Conservation (phyloP, 441 rosid species). For the Viola pubescens region DNA sequence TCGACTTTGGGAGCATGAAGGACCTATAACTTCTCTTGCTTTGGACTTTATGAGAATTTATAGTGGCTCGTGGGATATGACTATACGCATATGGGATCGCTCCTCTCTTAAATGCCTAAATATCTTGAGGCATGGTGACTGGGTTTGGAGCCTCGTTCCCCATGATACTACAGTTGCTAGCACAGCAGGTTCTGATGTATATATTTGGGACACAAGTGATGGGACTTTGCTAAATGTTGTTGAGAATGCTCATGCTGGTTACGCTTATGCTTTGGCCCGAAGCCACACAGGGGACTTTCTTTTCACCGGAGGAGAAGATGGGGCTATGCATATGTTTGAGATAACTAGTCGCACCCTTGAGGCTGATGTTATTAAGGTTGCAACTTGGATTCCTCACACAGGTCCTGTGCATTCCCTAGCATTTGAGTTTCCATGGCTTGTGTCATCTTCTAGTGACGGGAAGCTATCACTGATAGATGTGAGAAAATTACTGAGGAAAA, state of each 20-base stretch:
- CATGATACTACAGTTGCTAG: slow-evolving; percentile 54
- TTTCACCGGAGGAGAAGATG: slow-evolving; percentile 92
- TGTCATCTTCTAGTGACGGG: slow-evolving; percentile 81
- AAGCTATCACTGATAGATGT: slow-evolving; percentile 72
- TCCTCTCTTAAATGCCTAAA: slow-evolving; percentile 52
- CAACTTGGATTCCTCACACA: slow-evolving; percentile 79
- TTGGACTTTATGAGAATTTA: slow-evolving; percentile 55
- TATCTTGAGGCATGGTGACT: slow-evolving; percentile 74
- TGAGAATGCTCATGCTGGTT: slow-evolving; percentile 54
- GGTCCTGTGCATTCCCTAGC: slow-evolving; percentile 77
- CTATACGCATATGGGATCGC: slow-evolving; percentile 81
- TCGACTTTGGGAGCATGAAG: slow-evolving; percentile 84
- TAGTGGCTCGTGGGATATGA: slow-evolving; percentile 96
- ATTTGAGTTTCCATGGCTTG: slow-evolving; percentile 97
- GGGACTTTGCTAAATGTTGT: slow-evolving; percentile 52
- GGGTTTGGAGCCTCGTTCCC: slow-evolving; percentile 82
- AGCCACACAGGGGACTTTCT: slow-evolving; percentile 76
- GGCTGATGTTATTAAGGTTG: slow-evolving; percentile 35
- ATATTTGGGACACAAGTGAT: slow-evolving; percentile 52
- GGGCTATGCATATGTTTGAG: slow-evolving; percentile 83
- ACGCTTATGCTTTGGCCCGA: slow-evolving; percentile 60
- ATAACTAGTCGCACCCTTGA: slow-evolving; percentile 21
- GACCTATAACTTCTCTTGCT: slow-evolving; percentile 80
- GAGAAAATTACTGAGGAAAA: slow-evolving; percentile 58
- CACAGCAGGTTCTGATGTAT: slow-evolving; percentile 75